A percentile compares a stretch with the other conserved stretches of the same genome.
Conservation (phyloP, 306 rosid genomes). For the Quercus aquifolioides region DNA sequence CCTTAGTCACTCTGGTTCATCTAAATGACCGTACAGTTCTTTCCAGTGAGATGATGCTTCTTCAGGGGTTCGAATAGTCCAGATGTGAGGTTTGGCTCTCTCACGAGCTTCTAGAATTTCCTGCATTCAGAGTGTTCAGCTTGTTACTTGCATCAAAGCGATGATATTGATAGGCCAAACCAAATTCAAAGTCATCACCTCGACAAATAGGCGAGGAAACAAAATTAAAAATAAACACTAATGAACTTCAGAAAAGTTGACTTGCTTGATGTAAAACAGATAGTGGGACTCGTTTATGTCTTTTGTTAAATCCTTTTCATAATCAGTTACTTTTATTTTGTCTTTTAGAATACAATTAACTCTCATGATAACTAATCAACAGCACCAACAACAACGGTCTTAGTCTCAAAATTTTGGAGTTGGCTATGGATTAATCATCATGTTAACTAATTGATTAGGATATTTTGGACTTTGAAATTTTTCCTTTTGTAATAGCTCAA, state of each 20-base stretch:
- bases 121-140: slow-evolving; percentile 41
- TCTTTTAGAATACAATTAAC: background rate
- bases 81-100: slow-evolving; percentile 60
- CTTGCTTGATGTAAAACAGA: background rate
- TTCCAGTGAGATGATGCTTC: slow-evolving; percentile 68
- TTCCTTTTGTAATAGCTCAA: background rate
- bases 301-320: background rate
- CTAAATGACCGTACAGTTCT: slow-evolving; percentile 55
- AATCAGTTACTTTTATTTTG: background rate
- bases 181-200: background rate
- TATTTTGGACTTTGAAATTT: background rate
- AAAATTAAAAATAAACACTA: background rate
- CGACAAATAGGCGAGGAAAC: background rate
- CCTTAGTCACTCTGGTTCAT: slow-evolving; percentile 35
- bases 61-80: slow-evolving; percentile 72
- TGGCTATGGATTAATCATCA: no score
- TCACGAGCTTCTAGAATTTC: slow-evolving; percentile 72
- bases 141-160: slow-evolving; percentile 5
- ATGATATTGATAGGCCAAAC: background rate
- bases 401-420: no score
- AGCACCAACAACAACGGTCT: no score
- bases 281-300: background rate
- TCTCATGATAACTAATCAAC: no score
- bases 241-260: slow-evolving; percentile 9
- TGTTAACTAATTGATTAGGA: background rate